Percentiles rank a stretch among this genome's conserved stretches.
phyloP scores from a whole-genome alignment of 352 stramenopile species.

The Pythium phragmitis region DNA sequence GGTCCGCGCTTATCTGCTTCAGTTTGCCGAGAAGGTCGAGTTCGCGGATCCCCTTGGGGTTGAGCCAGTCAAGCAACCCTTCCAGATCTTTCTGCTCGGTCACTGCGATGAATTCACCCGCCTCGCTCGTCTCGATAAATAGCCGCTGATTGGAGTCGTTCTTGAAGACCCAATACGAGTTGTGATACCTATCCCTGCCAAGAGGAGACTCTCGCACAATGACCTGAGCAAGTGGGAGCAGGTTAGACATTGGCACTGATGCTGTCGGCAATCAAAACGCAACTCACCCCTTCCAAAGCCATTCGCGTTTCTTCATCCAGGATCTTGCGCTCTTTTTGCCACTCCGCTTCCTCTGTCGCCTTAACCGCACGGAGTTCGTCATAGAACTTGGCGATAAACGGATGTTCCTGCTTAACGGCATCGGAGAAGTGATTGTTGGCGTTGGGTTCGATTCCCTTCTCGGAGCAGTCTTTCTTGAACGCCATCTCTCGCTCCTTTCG shows the following conservation, averaged over 20 bases:
- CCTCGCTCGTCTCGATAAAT: slow-evolving; percentile 69
- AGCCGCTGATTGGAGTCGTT: slow-evolving; percentile 56
- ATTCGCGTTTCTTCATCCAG: slow-evolving; percentile 22
- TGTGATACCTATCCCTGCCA: slow-evolving; percentile 74
- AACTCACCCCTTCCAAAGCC: slow-evolving; percentile 22
- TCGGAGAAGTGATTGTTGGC: slow-evolving; percentile 43
- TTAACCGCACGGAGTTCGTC: slow-evolving; percentile 30
- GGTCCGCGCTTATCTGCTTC: slow-evolving; percentile 34
- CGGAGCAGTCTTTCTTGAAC: slow-evolving; percentile 34
- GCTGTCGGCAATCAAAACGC: background rate
- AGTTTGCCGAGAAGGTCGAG: slow-evolving; percentile 61
- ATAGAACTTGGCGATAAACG: slow-evolving; percentile 37
- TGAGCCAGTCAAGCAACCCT: slow-evolving; percentile 63
- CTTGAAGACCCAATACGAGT: slow-evolving; percentile 79
- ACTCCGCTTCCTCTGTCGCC: slow-evolving; percentile 26
- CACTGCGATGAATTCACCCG: slow-evolving; percentile 60
- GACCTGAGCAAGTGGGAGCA: slow-evolving; percentile 26
- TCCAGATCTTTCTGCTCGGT: slow-evolving; percentile 36
- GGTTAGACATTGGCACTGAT: background rate
- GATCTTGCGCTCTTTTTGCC: slow-evolving; percentile 15
- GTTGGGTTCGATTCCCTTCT: slow-evolving; percentile 37
- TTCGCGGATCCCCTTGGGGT: slow-evolving; percentile 73
- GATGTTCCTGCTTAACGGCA: slow-evolving; percentile 35
- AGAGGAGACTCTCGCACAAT: slow-evolving; percentile 69
- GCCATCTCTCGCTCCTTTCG: slow-evolving; percentile 30